Evolutionary conservation across 768 basidiomycete genomes (phyloP).

Genomic region (Tricholoma hemisulphureum): DNA sequence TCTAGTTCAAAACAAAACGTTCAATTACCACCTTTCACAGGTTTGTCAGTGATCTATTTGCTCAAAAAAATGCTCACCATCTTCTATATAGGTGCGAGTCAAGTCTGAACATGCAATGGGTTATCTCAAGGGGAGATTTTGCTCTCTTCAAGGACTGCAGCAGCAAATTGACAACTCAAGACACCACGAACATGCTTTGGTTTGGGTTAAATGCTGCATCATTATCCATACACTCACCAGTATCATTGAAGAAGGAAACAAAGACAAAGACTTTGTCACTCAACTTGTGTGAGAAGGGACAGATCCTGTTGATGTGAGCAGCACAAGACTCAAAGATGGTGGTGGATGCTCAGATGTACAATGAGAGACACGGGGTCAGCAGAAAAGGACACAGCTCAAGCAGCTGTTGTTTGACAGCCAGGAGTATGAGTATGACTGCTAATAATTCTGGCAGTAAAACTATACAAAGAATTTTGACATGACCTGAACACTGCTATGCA

Average conservation of each 20-base stretch:
- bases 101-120: slow-evolving; percentile 44
- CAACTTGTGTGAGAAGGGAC: not conserved
- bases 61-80: no score
- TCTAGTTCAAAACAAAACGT: no score
- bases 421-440: no score
- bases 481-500: no score
- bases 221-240: slow-evolving; percentile 15
- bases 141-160: slow-evolving; percentile 31
- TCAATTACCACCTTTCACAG: no score
- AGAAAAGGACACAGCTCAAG: not conserved
- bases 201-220: slow-evolving; percentile 33
- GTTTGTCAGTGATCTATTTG: no score
- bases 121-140: slow-evolving; percentile 39
- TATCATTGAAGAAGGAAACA: slow-evolving; percentile 1
- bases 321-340: not conserved
- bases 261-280: slow-evolving; percentile 3
- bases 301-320: not conserved
- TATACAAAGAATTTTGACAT: no score
- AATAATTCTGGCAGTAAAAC: no score
- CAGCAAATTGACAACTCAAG: slow-evolving; percentile 21
- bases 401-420: slow-evolving; percentile 8
- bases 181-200: slow-evolving; percentile 26
- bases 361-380: not conserved
- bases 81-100: slow-evolving; percentile 32
- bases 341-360: not conserved